Percentiles rank a stretch among this genome's conserved stretches.
Conservation (phyloP, 306 rosid species). For the Hippophae gyantsensis region DNA sequence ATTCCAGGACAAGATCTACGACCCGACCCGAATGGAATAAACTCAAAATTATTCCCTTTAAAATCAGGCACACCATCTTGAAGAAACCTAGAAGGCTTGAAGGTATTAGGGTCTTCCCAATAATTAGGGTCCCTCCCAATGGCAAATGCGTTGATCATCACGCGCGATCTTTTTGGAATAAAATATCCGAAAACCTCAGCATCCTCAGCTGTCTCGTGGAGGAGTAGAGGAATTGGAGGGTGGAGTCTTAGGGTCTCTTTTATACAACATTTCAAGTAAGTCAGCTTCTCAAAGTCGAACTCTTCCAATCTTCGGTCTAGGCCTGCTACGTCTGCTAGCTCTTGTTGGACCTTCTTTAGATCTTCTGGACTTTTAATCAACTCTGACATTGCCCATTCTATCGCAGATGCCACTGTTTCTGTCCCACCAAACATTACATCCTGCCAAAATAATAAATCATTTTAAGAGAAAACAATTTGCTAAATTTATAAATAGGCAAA, state of each 20-base stretch:
- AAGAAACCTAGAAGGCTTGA: constrained; percentile 46
- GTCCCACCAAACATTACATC: constrained; percentile 90
- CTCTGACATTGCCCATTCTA: constrained; percentile 75
- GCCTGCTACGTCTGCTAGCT: constrained; percentile 47
- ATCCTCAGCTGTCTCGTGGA: constrained; percentile 67
- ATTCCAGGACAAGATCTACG: constrained; percentile 79
- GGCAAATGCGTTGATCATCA: constrained; percentile 69
- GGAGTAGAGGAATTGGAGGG: constrained; percentile 77
- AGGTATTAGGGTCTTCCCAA: constrained; percentile 49
- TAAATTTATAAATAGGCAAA: background rate
- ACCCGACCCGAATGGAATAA: constrained; percentile 74
- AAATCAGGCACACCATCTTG: constrained; percentile 41
- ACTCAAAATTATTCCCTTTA: constrained; percentile 66
- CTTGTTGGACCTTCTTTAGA: constrained; percentile 37
- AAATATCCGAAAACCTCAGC: constrained; percentile 37
- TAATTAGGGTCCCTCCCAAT: constrained; percentile 46
- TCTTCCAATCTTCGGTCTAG: constrained; percentile 49
- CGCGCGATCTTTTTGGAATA: constrained; percentile 47
- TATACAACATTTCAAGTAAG: constrained; percentile 34
- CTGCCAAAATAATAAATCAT: constrained; percentile 10
- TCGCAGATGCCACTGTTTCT: constrained; percentile 75
- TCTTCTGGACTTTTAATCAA: constrained; percentile 55
- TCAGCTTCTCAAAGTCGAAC: constrained; percentile 48
- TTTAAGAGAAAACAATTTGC: background rate
- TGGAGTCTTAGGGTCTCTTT: constrained; percentile 70